Conservation (phyloP, 2,329 filamentous ascomycete species). For the Fusarium denticulatum region DNA sequence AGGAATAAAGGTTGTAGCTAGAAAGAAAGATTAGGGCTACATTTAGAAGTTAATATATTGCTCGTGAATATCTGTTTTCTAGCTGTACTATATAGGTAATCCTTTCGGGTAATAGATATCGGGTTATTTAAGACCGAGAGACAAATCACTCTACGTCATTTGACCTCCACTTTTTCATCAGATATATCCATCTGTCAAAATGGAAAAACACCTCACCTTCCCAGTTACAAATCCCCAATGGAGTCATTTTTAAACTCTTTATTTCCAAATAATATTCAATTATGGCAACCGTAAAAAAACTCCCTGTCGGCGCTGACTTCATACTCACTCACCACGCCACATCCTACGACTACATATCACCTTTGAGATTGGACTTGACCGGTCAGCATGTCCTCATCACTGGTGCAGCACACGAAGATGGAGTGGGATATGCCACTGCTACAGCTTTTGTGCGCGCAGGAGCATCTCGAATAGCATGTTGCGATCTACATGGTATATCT, state of each 20-base stretch:
- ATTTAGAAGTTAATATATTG: no score
- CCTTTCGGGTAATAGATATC: no score
- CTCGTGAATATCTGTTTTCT: no score
- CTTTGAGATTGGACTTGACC: not conserved
- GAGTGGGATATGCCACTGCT: not conserved
- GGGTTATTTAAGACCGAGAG: not conserved
- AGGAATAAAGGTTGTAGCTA: no score
- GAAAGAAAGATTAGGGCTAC: no score
- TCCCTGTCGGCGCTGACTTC: not conserved
- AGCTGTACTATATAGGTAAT: no score
- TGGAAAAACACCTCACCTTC: not conserved
- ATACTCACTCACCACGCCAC: not conserved
- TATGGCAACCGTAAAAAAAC: not conserved
- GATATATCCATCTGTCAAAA: no score
- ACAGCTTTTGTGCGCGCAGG: not conserved
- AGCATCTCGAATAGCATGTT: not conserved
- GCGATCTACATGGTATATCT: not conserved
- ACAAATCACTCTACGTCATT: not conserved
- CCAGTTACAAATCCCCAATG: accelerated
- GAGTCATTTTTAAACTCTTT: no score
- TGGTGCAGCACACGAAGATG: not conserved
- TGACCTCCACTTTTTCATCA: not conserved
- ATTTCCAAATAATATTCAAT: not conserved
- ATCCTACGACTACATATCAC: not conserved
- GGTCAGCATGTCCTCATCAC: not conserved